Conservation (phyloP, 148 eudicot species). For the Chenopodium quinoa region DNA sequence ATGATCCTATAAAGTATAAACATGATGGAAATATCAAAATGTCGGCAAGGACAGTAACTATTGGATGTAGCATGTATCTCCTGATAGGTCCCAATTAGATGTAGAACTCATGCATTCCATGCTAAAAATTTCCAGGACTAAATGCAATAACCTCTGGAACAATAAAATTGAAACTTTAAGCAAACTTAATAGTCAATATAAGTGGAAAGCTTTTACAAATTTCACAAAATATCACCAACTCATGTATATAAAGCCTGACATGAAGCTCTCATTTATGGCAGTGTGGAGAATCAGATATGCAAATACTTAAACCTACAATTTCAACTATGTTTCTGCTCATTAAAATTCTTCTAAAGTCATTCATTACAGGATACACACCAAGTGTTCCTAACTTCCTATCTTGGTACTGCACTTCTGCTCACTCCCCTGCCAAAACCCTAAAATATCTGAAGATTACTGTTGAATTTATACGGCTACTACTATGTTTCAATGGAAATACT, state of each 20-base stretch:
- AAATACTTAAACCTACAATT: neutral
- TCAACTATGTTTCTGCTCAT: neutral
- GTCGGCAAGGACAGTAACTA: conserved; percentile 8
- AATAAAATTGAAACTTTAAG: neutral
- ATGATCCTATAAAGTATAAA: conserved; percentile 66
- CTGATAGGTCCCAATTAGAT: neutral
- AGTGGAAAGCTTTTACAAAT: neutral
- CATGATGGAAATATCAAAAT: neutral
- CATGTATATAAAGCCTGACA: neutral
- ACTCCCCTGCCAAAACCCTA: neutral
- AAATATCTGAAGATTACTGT: neutral
- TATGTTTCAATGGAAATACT: neutral
- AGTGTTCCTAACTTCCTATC: neutral
- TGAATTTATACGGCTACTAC: neutral
- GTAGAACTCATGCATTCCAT: neutral
- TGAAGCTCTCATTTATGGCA: neutral
- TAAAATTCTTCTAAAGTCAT: neutral
- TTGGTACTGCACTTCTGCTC: neutral
- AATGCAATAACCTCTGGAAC: neutral
- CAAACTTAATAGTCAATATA: neutral
- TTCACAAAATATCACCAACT: neutral
- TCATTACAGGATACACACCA: neutral
- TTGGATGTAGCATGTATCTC: neutral
- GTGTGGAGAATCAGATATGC: neutral
- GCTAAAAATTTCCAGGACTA: neutral